Evolutionary conservation across 2,329 filamentous ascomycete species (phyloP).

Genomic region (Colletotrichum sp.): DNA sequence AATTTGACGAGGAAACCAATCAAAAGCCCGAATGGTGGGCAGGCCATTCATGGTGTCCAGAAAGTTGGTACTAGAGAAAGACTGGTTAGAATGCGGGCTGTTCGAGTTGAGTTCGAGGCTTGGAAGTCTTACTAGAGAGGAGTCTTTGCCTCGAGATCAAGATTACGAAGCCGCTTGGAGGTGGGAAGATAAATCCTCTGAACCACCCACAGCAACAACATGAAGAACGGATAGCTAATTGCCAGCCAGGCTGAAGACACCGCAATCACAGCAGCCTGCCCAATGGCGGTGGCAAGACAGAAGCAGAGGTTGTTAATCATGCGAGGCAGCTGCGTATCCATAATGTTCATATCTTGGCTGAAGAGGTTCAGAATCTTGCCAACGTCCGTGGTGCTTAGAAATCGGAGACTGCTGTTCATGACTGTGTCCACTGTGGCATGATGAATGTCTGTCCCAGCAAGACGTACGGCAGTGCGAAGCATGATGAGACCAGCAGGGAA

Average conservation of each 20-base stretch:
- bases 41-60: slow-evolving; percentile 60
- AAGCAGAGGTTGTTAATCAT: not conserved
- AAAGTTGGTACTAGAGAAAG: slow-evolving; percentile 48
- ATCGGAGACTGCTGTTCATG: not conserved
- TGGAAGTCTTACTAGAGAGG: slow-evolving; percentile 51
- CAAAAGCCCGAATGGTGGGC: slow-evolving; percentile 61
- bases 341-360: slow-evolving; percentile 26
- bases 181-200: slow-evolving; percentile 65
- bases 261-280: slow-evolving; percentile 52
- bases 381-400: not conserved
- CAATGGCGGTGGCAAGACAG: slow-evolving; percentile 39
- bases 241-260: slow-evolving; percentile 47
- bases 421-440: not conserved
- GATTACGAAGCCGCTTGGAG: slow-evolving; percentile 62
- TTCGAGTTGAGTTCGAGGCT: not conserved
- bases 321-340: slow-evolving; percentile 23
- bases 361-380: not conserved
- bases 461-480: not conserved
- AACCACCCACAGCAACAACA: slow-evolving; percentile 50
- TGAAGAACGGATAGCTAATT: slow-evolving; percentile 54
- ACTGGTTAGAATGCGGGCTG: not conserved
- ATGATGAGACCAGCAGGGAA: not conserved
- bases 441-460: slow-evolving; percentile 22
- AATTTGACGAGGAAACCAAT: slow-evolving; percentile 49
- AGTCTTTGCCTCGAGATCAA: slow-evolving; percentile 66